These are phyloP conservation scores for Rhododendron henanense DNA, from an alignment of 148 eudicot genomes.

Conservation along the genomic window DNA sequence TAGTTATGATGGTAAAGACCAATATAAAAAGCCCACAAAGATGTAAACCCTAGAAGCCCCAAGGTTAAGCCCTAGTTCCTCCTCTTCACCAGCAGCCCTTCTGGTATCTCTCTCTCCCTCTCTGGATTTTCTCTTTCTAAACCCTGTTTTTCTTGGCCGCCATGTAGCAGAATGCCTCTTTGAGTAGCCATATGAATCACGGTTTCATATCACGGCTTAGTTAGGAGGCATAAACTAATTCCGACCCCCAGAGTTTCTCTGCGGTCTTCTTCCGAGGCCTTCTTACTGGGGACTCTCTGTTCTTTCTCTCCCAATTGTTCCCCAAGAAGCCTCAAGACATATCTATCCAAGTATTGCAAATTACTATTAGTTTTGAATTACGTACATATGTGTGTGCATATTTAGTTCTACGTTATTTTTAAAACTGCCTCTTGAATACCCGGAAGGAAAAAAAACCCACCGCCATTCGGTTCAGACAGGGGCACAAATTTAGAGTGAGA, in stretches of 20 bases:
- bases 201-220: background rate
- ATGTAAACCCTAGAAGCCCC: background rate
- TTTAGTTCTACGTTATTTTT: background rate
- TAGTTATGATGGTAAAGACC: no score
- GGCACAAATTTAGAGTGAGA: background rate
- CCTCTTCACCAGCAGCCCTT: background rate
- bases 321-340: slow-evolving; percentile 1
- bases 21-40: background rate
- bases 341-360: background rate
- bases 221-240: slow-evolving; percentile 1
- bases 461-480: slow-evolving; percentile 9
- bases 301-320: background rate
- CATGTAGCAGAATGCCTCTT: background rate
- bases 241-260: background rate
- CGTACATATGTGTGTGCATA: background rate
- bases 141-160: background rate
- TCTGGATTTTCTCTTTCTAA: background rate
- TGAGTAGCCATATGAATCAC: background rate
- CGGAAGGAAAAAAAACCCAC: background rate
- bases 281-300: background rate
- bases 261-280: background rate
- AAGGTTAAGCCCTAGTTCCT: background rate
- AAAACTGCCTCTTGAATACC: background rate
- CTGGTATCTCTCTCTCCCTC: background rate
- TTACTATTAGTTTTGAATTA: background rate